These are phyloP conservation scores for Globisporangium alternatum DNA, from an alignment of 352 stramenopile species.

Conservation along the genomic window DNA sequence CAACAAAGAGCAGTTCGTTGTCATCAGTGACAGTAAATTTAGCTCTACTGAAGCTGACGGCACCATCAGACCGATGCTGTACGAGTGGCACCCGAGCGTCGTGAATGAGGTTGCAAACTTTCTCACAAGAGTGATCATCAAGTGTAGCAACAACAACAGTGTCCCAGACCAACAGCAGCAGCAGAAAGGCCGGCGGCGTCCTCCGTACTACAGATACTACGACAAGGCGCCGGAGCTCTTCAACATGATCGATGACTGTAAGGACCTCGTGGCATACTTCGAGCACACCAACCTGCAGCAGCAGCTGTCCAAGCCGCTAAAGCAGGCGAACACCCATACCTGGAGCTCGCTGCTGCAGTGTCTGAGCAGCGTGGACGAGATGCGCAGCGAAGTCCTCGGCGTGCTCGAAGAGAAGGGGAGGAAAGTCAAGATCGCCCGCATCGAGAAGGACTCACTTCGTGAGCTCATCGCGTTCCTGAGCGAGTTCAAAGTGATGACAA, in stretches of 20 bases:
- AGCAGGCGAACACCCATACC: not conserved
- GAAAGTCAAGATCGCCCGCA: not conserved
- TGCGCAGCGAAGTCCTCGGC: not conserved
- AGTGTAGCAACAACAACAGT: not conserved
- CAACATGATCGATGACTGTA: slow-evolving; percentile 7
- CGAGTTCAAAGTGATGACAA: slow-evolving; percentile 1
- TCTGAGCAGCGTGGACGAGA: not conserved
- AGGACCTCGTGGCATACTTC: slow-evolving; percentile 1
- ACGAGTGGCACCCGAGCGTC: slow-evolving; percentile 5
- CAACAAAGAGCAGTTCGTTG: slow-evolving; percentile 3
- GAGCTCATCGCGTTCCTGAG: not conserved
- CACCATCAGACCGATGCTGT: not conserved
- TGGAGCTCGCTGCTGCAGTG: not conserved
- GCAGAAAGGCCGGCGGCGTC: not conserved
- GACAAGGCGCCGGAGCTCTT: not conserved
- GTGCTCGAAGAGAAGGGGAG: not conserved
- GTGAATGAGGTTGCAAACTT: not conserved
- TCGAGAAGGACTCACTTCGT: not conserved
- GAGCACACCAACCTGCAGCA: not conserved
- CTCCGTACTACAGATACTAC: slow-evolving; percentile 2
- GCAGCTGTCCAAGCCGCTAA: not conserved
- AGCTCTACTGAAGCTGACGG: no score
- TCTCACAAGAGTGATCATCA: not conserved
- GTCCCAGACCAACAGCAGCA: not conserved
- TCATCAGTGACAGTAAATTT: not conserved